Evolutionary conservation across 768 basidiomycete species (phyloP).

Genomic region (Sarcodon aspratus): DNA sequence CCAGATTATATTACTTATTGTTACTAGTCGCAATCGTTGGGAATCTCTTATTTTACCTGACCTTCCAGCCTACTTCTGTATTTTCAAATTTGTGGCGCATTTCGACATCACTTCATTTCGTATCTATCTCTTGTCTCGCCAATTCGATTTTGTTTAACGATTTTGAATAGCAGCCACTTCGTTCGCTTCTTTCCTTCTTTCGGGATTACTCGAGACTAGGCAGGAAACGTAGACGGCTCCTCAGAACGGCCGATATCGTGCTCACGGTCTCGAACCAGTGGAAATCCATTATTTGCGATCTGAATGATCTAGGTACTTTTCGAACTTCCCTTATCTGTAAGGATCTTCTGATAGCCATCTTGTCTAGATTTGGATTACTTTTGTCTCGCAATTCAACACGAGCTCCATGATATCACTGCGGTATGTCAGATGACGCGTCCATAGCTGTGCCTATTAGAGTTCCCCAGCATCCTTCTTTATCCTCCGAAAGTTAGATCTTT

Average conservation of each 20-base stretch:
- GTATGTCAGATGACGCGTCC: slow-evolving; percentile 24
- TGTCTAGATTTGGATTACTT: slow-evolving; percentile 50
- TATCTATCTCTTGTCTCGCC: not conserved
- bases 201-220: slow-evolving; percentile 60
- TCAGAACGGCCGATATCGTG: not conserved
- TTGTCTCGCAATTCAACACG: slow-evolving; percentile 54
- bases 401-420: slow-evolving; percentile 63
- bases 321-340: not conserved
- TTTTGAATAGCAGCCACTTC: slow-evolving; percentile 28
- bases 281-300: slow-evolving; percentile 58
- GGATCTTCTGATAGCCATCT: not conserved
- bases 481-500: slow-evolving; percentile 44
- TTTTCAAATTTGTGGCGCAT: not conserved
- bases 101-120: not conserved
- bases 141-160: not conserved
- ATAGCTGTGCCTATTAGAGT: not conserved
- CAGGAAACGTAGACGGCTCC: slow-evolving; percentile 38
- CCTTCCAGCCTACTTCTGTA: not conserved
- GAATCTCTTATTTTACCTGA: not conserved
- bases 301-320: slow-evolving; percentile 48
- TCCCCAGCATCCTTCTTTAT: slow-evolving; percentile 37
- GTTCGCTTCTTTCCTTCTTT: slow-evolving; percentile 50
- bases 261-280: slow-evolving; percentile 10
- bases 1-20: not conserved
- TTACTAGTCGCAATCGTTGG: not conserved